phyloP scores from a whole-genome alignment of 345 rosid species.

The Pistacia atlantica region DNA sequence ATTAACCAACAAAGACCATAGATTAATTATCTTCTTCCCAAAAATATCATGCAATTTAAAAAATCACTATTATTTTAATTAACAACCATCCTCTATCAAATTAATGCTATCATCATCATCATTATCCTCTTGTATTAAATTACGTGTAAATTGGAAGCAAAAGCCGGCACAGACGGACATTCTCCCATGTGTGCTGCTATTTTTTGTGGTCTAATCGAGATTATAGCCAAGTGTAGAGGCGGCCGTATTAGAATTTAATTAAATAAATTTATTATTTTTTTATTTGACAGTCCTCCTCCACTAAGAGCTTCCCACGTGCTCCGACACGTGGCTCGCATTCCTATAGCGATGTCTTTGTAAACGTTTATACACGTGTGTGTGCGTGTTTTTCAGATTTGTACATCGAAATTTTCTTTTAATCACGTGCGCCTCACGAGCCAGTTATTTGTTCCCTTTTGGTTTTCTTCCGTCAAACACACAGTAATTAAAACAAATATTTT shows the following conservation, averaged over 20 bases:
- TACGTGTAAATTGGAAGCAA: slow-evolving; percentile 25
- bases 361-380: slow-evolving; percentile 35
- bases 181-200: slow-evolving; percentile 39
- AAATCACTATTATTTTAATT: too few species aligned
- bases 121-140: too few species aligned
- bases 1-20: too few species aligned
- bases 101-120: too few species aligned
- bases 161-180: slow-evolving; percentile 58
- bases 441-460: neutral
- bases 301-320: slow-evolving; percentile 47
- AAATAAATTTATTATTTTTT: neutral
- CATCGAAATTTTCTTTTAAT: slow-evolving; percentile 1
- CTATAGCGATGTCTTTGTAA: slow-evolving; percentile 41
- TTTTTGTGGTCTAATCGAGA: neutral
- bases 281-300: slow-evolving; percentile 13
- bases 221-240: slow-evolving; percentile 13
- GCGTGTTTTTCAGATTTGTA: slow-evolving; percentile 22
- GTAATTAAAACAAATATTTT: too few species aligned
- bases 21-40: too few species aligned
- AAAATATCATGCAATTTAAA: too few species aligned
- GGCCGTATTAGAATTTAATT: slow-evolving; percentile 14
- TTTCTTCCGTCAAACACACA: slow-evolving; percentile 28
- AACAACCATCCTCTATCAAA: too few species aligned
- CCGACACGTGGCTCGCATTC: slow-evolving; percentile 47
- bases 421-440: slow-evolving; percentile 45